These are phyloP conservation scores for Hortaea werneckii DNA, from an alignment of 2,329 filamentous ascomycete species.

Conservation along the genomic window DNA sequence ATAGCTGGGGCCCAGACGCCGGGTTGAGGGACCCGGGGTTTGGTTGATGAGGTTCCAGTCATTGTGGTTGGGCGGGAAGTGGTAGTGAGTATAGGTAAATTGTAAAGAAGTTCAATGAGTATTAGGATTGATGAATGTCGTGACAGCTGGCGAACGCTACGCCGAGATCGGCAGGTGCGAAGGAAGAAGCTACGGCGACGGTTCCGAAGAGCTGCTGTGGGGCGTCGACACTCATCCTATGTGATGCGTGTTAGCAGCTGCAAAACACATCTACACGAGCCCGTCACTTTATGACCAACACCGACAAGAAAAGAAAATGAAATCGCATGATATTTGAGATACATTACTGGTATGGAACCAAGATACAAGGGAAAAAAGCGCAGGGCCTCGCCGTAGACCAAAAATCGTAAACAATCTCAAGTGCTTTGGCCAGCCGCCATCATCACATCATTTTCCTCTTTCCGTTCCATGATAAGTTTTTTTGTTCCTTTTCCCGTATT, in stretches of 20 bases:
- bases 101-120: too few relatives aligned
- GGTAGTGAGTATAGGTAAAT: too few relatives aligned
- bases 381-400: too few relatives aligned
- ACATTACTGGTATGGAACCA: neutral
- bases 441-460: neutral
- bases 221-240: too few relatives aligned
- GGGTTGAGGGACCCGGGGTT: constrained; percentile 41
- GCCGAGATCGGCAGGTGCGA: constrained; percentile 4
- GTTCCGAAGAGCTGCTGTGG: too few relatives aligned
- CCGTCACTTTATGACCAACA: too few relatives aligned
- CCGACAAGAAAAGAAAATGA: neutral
- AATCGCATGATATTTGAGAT: neutral
- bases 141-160: neutral
- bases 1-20: constrained; percentile 32
- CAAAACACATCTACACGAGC: too few relatives aligned
- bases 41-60: constrained; percentile 8
- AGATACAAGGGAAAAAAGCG: too few relatives aligned
- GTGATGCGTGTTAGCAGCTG: too few relatives aligned
- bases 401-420: too few relatives aligned
- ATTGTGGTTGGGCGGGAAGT: neutral
- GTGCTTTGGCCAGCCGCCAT: too few relatives aligned
- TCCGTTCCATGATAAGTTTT: neutral
- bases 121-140: too few relatives aligned
- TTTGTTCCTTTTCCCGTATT: neutral
- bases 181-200: neutral